Percentiles rank a stretch among this genome's conserved stretches.
Conservation (phyloP, 2,329 filamentous ascomycete genomes). For the Dichotomopilus funicola region DNA sequence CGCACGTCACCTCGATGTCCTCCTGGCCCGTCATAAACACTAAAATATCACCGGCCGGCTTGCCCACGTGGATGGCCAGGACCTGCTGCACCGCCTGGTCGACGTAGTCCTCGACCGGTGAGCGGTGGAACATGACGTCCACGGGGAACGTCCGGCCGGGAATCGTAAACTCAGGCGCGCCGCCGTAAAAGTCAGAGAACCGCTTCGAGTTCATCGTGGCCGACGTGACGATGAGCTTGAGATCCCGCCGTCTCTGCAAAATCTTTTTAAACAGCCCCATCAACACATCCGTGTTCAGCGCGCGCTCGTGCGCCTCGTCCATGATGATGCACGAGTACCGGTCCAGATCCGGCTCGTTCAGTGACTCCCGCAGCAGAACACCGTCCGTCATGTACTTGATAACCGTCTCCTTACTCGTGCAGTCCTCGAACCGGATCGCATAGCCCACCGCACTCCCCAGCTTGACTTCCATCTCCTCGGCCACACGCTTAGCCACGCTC, state of each 20-base stretch:
- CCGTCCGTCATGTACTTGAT: conserved; percentile 99
- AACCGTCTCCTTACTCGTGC: conserved; percentile 86
- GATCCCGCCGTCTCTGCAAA: conserved; percentile 74
- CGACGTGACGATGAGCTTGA: conserved; percentile 96
- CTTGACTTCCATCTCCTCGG: conserved; percentile 95
- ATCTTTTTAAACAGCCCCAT: conserved; percentile 99
- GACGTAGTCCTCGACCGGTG: conserved; percentile 95
- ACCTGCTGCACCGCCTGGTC: conserved; percentile 96
- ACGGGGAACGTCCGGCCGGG: conserved; percentile 95
- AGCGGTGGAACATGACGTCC: conserved; percentile 90
- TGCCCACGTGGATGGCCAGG: conserved; percentile 90
- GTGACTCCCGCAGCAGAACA: conserved; percentile 83
- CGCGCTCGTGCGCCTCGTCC: conserved; percentile 97
- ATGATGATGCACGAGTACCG: conserved; percentile 98
- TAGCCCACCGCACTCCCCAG: conserved; percentile 87
- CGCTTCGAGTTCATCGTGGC: conserved; percentile 98
- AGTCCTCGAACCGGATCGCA: conserved; percentile 97
- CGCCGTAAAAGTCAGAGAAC: conserved; percentile 93
- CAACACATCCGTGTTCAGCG: conserved; percentile 91
- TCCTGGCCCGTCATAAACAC: conserved; percentile 99
- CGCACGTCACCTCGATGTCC: conserved; percentile 95
- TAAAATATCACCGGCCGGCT: conserved; percentile 85
- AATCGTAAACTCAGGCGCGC: conserved; percentile 93
- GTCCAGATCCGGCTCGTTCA: conserved; percentile 88
- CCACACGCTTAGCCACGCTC: conserved; percentile 97